These are phyloP conservation scores for Neofusicoccum kwambonambiense DNA, from an alignment of 2,329 filamentous ascomycete genomes.

Conservation along the genomic window DNA sequence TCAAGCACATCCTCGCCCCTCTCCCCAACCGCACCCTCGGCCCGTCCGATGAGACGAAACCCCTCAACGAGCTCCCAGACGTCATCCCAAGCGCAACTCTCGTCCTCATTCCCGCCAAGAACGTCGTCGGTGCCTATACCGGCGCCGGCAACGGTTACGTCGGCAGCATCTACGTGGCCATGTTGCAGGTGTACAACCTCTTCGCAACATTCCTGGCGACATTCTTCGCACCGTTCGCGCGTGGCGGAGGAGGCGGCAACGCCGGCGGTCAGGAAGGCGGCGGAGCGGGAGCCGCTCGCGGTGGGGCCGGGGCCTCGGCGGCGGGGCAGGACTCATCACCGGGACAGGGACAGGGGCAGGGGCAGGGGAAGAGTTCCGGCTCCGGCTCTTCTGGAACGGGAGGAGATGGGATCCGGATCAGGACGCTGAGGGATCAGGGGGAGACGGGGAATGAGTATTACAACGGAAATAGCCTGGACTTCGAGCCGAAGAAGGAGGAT, in stretches of 20 bases:
- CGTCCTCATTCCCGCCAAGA: conserved; percentile 71
- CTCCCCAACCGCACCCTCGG: conserved; percentile 73
- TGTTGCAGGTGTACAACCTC: conserved; percentile 1
- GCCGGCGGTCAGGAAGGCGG: neutral
- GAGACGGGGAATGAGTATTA: conserved; percentile 64
- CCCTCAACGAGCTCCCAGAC: conserved; percentile 63
- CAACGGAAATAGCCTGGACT: conserved; percentile 84
- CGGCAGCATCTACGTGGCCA: conserved; percentile 16
- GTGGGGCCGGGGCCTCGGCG: neutral
- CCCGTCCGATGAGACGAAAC: conserved; percentile 69
- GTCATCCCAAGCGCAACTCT: conserved; percentile 78
- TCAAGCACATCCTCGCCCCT: conserved; percentile 81
- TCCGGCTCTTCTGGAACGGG: neutral
- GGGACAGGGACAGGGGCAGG: conserved; percentile 29
- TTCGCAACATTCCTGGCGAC: conserved; percentile 15
- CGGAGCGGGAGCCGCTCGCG: neutral
- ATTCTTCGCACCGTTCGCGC: conserved; percentile 13
- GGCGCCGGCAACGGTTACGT: conserved; percentile 26
- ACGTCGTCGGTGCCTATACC: conserved; percentile 60
- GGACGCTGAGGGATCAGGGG: conserved; percentile 48
- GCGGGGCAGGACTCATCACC: neutral
- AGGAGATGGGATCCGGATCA: conserved; percentile 35
- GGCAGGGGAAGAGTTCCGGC: neutral
- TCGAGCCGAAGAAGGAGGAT: conserved; percentile 57
- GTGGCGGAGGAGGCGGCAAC: neutral